phyloP scores from a whole-genome alignment of 352 stramenopile species.

The Phytophthora boehmeriae region DNA sequence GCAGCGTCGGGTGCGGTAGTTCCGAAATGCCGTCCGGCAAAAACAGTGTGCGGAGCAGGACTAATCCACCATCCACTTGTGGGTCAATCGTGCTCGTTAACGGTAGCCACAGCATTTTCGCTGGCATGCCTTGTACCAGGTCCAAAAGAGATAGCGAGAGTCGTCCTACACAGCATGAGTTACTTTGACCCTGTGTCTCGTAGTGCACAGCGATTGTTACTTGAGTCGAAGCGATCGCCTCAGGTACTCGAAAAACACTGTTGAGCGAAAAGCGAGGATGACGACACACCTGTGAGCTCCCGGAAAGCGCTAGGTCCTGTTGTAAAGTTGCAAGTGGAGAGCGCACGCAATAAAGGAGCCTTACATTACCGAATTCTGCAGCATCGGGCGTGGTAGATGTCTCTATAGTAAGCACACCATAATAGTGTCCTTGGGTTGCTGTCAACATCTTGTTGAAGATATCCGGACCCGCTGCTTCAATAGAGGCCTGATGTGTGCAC shows the following conservation, averaged over 20 bases:
- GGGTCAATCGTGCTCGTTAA: constrained; percentile 19
- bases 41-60: constrained; percentile 66
- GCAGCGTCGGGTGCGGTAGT: constrained; percentile 46
- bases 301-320: constrained; percentile 50
- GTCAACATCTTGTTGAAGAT: background rate
- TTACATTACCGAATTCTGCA: constrained; percentile 6
- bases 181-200: constrained; percentile 39
- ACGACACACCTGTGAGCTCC: constrained; percentile 47
- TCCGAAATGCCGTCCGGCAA: constrained; percentile 56
- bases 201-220: constrained; percentile 54
- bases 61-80: constrained; percentile 16
- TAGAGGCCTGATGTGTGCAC: background rate
- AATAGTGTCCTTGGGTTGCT: constrained; percentile 16
- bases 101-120: constrained; percentile 65
- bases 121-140: constrained; percentile 61
- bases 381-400: constrained; percentile 27
- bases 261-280: constrained; percentile 52
- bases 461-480: background rate
- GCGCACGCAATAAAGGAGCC: constrained; percentile 50
- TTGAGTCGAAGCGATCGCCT: constrained; percentile 40
- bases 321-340: constrained; percentile 50
- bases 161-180: constrained; percentile 34
- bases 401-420: constrained; percentile 33
- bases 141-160: constrained; percentile 46
- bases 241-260: constrained; percentile 52